Evolutionary conservation across 257 asterid genomes (phyloP).

Genomic region (Ophiorrhiza pumila): DNA sequence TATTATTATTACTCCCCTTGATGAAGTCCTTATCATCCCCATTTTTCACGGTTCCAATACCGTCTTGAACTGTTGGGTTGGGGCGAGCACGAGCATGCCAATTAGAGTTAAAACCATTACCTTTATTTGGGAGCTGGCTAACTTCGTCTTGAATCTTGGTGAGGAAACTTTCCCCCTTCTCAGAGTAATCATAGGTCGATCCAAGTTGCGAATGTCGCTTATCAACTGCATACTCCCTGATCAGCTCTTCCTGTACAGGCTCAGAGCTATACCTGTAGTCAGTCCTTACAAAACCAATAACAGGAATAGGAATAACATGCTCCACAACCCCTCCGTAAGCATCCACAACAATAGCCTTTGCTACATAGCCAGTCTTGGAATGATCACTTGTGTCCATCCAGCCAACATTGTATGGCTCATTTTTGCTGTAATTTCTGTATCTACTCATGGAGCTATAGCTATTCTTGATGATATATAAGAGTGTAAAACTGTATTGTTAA

Average conservation of each 20-base stretch:
- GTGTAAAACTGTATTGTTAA: not conserved
- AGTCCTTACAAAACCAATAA: not conserved
- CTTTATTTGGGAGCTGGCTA: conserved; percentile 3
- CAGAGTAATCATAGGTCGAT: not conserved
- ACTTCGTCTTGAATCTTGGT: conserved; percentile 9
- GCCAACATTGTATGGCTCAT: conserved; percentile 1
- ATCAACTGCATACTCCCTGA: not conserved
- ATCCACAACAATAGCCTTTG: too few relatives aligned
- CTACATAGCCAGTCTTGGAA: not conserved
- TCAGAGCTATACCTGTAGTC: conserved; percentile 1
- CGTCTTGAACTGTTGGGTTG: not conserved
- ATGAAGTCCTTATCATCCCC: not conserved
- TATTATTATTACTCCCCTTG: not conserved
- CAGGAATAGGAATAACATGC: conserved; percentile 5
- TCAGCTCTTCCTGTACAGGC: conserved; percentile 1
- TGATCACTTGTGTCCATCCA: conserved; percentile 3
- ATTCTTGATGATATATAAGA: not conserved
- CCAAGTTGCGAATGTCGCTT: not conserved
- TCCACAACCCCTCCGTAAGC: conserved; percentile 25
- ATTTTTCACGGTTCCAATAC: not conserved
- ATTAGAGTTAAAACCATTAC: not conserved
- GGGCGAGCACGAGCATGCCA: conserved; percentile 7
- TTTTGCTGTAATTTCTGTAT: conserved; percentile 5
- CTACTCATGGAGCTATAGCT: conserved; percentile 10
- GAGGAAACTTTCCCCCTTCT: conserved; percentile 14